Conservation (phyloP, 768 basidiomycete genomes). For the Tricholoma hemisulphureum region DNA sequence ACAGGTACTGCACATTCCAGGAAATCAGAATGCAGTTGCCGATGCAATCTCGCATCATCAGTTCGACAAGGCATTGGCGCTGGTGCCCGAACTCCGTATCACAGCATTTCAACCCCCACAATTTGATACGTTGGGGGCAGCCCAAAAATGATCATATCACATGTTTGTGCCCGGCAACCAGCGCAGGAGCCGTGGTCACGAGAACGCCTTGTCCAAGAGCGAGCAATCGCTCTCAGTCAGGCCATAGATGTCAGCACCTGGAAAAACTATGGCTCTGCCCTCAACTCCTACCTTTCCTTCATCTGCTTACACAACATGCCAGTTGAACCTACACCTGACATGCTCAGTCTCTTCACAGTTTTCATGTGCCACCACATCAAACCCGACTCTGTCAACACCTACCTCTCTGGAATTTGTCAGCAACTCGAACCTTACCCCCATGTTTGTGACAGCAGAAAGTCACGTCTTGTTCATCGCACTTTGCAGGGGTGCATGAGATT, state of each 20-base stretch:
- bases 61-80: neutral
- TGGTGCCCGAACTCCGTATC: slow-evolving; percentile 2
- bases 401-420: slow-evolving; percentile 8
- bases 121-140: neutral
- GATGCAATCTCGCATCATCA: slow-evolving; percentile 16
- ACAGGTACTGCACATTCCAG: slow-evolving; percentile 15
- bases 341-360: slow-evolving; percentile 10
- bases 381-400: no score
- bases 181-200: no score
- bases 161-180: neutral
- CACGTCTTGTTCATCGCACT: neutral
- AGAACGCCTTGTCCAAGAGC: neutral
- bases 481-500: neutral
- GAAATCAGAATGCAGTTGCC: slow-evolving; percentile 16
- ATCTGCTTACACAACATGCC: no score
- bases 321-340: neutral
- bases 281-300: no score
- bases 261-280: slow-evolving; percentile 16
- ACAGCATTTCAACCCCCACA: slow-evolving; percentile 22
- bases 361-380: no score
- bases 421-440: slow-evolving; percentile 21
- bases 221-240: slow-evolving; percentile 17
- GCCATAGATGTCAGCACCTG: slow-evolving; percentile 21
- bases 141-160: neutral
- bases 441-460: slow-evolving; percentile 3